phyloP scores from a whole-genome alignment of 495 filamentous ascomycete species.

The Cudoniella acicularis region DNA sequence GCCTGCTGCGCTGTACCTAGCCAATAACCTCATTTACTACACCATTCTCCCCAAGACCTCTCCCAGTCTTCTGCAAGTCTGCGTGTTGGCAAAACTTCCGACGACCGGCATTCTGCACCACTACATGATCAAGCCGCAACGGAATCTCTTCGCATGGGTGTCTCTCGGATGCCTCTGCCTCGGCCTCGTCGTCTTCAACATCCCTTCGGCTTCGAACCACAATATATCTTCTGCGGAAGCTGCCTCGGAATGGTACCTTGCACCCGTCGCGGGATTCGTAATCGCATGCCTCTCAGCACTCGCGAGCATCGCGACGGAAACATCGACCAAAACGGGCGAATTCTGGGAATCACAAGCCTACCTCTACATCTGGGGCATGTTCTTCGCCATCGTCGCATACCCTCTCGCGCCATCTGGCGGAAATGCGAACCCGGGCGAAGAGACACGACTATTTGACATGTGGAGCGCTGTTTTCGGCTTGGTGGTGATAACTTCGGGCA shows the following conservation, averaged over 20 bases:
- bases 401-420: conserved; percentile 3
- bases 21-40: conserved; percentile 16
- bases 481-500: conserved; percentile 1
- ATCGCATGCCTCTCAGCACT: conserved; percentile 13
- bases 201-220: neutral
- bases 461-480: neutral
- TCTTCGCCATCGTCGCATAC: conserved; percentile 9
- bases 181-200: conserved; percentile 15
- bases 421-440: neutral
- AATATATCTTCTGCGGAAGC: neutral
- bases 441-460: neutral
- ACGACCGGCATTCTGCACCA: conserved; percentile 16
- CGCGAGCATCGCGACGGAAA: conserved; percentile 12
- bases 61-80: conserved; percentile 12
- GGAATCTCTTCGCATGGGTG: conserved; percentile 11
- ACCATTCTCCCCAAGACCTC: conserved; percentile 12
- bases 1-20: conserved; percentile 9
- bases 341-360: conserved; percentile 16
- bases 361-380: conserved; percentile 17
- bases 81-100: conserved; percentile 11
- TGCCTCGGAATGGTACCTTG: conserved; percentile 4
- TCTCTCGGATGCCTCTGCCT: conserved; percentile 8
- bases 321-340: conserved; percentile 8
- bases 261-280: conserved; percentile 11
- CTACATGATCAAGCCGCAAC: conserved; percentile 13